Conservation (phyloP, 129 eudicot genomes). For the Tagetes erecta region DNA sequence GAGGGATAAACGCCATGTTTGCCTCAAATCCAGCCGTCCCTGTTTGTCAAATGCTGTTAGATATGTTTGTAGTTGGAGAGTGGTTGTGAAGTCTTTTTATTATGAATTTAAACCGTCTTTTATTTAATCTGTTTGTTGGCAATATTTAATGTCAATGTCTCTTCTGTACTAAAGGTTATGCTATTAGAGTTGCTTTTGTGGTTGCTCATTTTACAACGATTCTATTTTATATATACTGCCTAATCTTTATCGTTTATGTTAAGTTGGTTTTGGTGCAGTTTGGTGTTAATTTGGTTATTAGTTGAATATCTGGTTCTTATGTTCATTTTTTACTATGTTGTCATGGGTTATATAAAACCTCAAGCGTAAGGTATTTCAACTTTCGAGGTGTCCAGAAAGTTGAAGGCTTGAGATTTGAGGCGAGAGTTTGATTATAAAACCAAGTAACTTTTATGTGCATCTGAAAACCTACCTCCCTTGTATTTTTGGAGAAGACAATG, state of each 20-base stretch:
- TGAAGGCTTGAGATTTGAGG: no score
- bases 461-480: no score
- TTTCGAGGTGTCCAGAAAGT: no score
- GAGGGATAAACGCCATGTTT: conserved; percentile 31
- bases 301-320: not conserved
- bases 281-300: not conserved
- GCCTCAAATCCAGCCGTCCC: conserved; percentile 18
- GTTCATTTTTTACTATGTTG: no score
- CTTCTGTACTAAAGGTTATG: conserved; percentile 40
- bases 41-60: conserved; percentile 37
- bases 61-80: conserved; percentile 59
- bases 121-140: conserved; percentile 32
- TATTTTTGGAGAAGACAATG: no score
- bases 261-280: not conserved
- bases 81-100: conserved; percentile 46
- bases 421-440: no score
- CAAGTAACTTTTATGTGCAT: no score
- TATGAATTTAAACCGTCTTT: conserved; percentile 28
- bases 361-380: no score
- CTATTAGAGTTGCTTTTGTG: conserved; percentile 11
- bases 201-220: not conserved
- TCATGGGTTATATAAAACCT: no score
- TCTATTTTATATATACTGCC: not conserved
- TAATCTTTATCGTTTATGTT: not conserved
- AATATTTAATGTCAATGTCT: conserved; percentile 44